Conservation (phyloP, 2,329 filamentous ascomycete genomes). For the Trichophyton equinum region DNA sequence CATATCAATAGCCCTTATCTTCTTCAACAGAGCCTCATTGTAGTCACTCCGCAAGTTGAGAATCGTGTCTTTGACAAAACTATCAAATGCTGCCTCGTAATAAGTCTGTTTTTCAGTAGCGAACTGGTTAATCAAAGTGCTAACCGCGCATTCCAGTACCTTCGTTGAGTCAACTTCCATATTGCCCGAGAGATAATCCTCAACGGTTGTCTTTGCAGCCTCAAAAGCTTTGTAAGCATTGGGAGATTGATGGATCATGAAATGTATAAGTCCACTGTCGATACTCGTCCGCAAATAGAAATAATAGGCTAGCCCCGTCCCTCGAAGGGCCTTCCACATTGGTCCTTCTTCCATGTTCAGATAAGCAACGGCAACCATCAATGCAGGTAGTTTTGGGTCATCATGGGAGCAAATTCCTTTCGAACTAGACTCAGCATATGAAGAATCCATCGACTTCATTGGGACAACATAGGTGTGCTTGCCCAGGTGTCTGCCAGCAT, state of each 20-base stretch:
- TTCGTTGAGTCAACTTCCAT: constrained; percentile 64
- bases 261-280: constrained; percentile 68
- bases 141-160: constrained; percentile 72
- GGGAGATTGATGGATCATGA: constrained; percentile 79
- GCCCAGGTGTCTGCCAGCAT: constrained; percentile 63
- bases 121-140: constrained; percentile 71
- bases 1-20: constrained; percentile 61
- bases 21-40: constrained; percentile 61
- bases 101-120: constrained; percentile 84
- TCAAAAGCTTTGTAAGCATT: constrained; percentile 77
- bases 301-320: constrained; percentile 86
- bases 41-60: constrained; percentile 64
- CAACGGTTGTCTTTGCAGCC: constrained; percentile 62
- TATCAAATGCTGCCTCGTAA: constrained; percentile 65
- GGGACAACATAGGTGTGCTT: constrained; percentile 67
- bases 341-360: constrained; percentile 89
- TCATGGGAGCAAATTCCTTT: constrained; percentile 62
- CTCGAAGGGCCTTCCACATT: constrained; percentile 84
- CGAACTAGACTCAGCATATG: constrained; percentile 66
- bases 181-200: constrained; percentile 59
- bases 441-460: constrained; percentile 86
- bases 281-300: constrained; percentile 65
- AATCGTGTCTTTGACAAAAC: constrained; percentile 72
- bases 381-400: constrained; percentile 65
- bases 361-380: constrained; percentile 81